These are phyloP conservation scores for Leucoagaricus sp. DNA, from an alignment of 1,284 basidiomycete species.

Conservation along the genomic window DNA sequence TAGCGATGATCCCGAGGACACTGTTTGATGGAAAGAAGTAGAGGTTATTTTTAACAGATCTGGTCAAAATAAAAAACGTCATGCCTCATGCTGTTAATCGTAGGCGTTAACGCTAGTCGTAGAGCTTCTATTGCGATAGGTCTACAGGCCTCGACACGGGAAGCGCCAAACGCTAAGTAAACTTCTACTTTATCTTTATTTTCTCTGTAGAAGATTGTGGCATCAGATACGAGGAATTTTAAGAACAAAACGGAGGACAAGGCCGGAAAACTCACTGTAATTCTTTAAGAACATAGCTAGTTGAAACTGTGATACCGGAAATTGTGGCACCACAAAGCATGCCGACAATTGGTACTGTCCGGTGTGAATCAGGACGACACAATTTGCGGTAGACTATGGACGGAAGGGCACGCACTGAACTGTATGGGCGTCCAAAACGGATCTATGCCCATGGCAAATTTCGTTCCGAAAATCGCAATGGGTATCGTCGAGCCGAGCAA, in stretches of 20 bases:
- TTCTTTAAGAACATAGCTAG: slow-evolving; percentile 67
- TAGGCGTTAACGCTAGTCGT: slow-evolving; percentile 76
- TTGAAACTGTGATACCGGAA: slow-evolving; percentile 69
- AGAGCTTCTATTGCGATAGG: slow-evolving; percentile 78
- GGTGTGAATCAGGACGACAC: neutral
- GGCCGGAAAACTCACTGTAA: slow-evolving; percentile 49
- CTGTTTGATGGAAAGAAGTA: slow-evolving; percentile 34
- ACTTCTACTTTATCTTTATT: slow-evolving; percentile 83
- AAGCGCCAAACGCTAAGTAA: slow-evolving; percentile 82
- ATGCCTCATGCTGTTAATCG: slow-evolving; percentile 84
- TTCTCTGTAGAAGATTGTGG: slow-evolving; percentile 48
- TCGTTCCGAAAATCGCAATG: slow-evolving; percentile 73
- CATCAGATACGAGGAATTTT: neutral
- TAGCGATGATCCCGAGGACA: slow-evolving; percentile 78
- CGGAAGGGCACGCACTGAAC: slow-evolving; percentile 52
- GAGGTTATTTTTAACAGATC: neutral
- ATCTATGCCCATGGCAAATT: slow-evolving; percentile 74
- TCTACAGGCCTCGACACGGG: slow-evolving; percentile 76
- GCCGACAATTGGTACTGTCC: slow-evolving; percentile 78
- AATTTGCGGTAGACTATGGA: neutral
- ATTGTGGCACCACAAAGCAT: slow-evolving; percentile 86
- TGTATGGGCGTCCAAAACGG: slow-evolving; percentile 85
- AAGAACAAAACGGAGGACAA: neutral
- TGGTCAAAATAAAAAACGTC: slow-evolving; percentile 19
- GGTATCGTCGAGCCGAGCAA: slow-evolving; percentile 81